Percentiles rank a stretch among this genome's conserved stretches.
phyloP scores from a whole-genome alignment of 371 early-diverging fungal species.

The Lichtheimia corymbifera region DNA sequence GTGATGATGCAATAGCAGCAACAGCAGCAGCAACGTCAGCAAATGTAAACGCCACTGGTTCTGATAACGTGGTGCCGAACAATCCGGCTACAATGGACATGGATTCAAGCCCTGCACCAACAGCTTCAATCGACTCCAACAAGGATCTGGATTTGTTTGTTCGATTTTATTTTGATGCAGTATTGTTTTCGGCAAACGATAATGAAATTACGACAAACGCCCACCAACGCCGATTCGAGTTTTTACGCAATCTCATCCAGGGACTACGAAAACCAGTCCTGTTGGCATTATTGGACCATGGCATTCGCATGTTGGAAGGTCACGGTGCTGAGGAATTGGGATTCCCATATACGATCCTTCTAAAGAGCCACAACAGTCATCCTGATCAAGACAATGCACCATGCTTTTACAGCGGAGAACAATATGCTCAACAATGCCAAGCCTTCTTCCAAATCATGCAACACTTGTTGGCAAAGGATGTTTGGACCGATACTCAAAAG shows the following conservation, averaged over 20 bases:
- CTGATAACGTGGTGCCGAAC: background rate
- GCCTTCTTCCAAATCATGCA: constrained; percentile 59
- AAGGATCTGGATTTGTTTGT: constrained; percentile 55
- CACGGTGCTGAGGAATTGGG: constrained; percentile 20
- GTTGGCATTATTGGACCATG: constrained; percentile 37
- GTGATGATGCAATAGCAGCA: constrained; percentile 23
- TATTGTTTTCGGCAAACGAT: constrained; percentile 44
- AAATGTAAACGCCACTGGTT: background rate
- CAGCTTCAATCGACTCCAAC: constrained; percentile 11
- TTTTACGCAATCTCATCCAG: constrained; percentile 43
- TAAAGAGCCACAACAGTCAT: constrained; percentile 21
- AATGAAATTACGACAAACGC: constrained; percentile 24
- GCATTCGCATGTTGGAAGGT: constrained; percentile 40
- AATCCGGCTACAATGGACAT: constrained; percentile 10
- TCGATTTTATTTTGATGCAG: constrained; percentile 55
- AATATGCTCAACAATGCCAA: constrained; percentile 44
- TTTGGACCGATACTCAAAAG: constrained; percentile 46
- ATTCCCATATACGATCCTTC: constrained; percentile 51
- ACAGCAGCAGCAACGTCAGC: constrained; percentile 5
- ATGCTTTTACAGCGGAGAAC: background rate
- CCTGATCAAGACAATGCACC: constrained; percentile 6
- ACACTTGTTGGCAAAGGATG: constrained; percentile 52
- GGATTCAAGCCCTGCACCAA: constrained; percentile 18
- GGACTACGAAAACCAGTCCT: constrained; percentile 42
- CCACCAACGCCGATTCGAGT: constrained; percentile 39